These are phyloP conservation scores for Trichothecium roseum DNA, from an alignment of 2,329 filamentous ascomycete species.

Conservation along the genomic window DNA sequence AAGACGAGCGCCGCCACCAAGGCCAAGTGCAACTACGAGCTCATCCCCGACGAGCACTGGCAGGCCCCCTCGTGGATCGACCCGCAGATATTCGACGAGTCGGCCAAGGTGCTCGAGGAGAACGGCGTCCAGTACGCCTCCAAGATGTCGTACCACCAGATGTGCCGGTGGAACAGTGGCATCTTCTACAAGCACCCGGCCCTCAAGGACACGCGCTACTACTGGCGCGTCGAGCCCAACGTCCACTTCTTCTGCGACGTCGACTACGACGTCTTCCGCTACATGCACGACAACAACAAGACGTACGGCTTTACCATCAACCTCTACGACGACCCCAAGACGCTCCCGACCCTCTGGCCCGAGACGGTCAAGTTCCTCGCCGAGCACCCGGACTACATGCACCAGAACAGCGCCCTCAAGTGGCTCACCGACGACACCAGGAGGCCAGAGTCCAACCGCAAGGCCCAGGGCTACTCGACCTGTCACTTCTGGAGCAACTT, in stretches of 20 bases:
- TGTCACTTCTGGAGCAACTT: constrained; percentile 99
- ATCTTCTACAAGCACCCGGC: constrained; percentile 96
- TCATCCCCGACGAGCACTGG: constrained; percentile 95
- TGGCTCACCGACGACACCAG: constrained; percentile 76
- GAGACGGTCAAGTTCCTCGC: constrained; percentile 86
- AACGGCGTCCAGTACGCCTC: constrained; percentile 84
- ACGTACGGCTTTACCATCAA: constrained; percentile 99
- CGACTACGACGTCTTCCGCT: constrained; percentile 96
- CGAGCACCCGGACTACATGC: constrained; percentile 70
- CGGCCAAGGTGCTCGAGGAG: constrained; percentile 70
- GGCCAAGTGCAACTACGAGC: constrained; percentile 75
- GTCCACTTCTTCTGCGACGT: constrained; percentile 99
- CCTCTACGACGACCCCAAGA: constrained; percentile 83
- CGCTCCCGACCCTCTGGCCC: constrained; percentile 86
- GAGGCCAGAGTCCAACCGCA: constrained; percentile 67
- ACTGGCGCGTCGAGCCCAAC: constrained; percentile 98
- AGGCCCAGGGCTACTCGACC: constrained; percentile 88
- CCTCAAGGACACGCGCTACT: constrained; percentile 72
- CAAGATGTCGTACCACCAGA: constrained; percentile 89
- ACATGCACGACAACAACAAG: constrained; percentile 97
- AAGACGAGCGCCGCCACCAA: constrained; percentile 75
- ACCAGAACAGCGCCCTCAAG: constrained; percentile 73
- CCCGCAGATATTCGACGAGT: constrained; percentile 73
- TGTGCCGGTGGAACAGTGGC: constrained; percentile 98
- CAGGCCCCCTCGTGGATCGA: constrained; percentile 87